Base-by-base conservation (phyloP, 306 rosid species). In the Senna tora region DNA sequence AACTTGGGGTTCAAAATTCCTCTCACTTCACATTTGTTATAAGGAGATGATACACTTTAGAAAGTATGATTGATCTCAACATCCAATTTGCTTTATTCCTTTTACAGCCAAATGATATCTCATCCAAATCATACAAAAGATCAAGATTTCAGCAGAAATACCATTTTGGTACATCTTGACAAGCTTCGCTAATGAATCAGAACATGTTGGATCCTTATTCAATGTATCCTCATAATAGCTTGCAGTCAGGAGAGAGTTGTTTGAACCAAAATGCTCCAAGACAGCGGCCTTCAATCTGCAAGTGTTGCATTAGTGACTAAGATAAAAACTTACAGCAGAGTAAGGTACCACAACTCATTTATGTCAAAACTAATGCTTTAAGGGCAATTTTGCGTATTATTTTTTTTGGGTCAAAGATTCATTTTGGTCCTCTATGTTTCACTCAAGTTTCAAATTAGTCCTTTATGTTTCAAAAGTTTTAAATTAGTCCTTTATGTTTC, bases 161-260 rank as follows among this genome's bases (percentile, higher is more conserved):
- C 97, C 97, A 39, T 68, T 87, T 86, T 74, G 84, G 73, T 89
- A 82, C 89, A 89, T 68, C 72, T 12, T 80, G 74, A 87, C 69
- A 74, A 93, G 98, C 76, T 91, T 91, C 63, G 70, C 88, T 75
- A 93, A 50, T 79, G 97, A 73, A 79, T 86, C 73, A 51, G 65
- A 14, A 59, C 89, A 83, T 53, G 92, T 80, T 34, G 94, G 98
- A 74, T 91, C 97, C 82, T 82, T 93, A 84, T 87, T 89, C 55
- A 93, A 69, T 71, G 42, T 63, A 56, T 89, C 87, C 84, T 89
- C 98, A 32, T 68, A 85, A 81, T 83, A 80, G 19, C 82, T 47
- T 4, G 75, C 41, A 57, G 82, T 78, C 78, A 73, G 3, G 64
- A 39, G 49, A 61, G 45, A 47, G 89, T 87, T 83, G 69, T 76